Evolutionary conservation across 805 yeast genomes (phyloP).

Genomic region (Barnettozyma wickerhamii): DNA sequence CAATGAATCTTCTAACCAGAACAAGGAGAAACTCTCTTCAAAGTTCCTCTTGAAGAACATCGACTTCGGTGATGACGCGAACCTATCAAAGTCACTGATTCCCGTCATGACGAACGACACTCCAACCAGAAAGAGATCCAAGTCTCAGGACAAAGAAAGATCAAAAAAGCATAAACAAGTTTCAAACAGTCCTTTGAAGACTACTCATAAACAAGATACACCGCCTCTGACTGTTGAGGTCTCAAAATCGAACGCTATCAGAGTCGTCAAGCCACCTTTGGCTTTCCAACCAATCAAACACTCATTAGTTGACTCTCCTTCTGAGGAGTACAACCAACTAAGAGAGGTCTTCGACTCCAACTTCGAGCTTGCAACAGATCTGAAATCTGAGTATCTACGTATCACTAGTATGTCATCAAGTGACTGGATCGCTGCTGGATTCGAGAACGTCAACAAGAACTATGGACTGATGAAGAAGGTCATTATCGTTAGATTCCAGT

Average conservation of each 20-base stretch:
- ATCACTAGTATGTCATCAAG: slow-evolving; percentile 24
- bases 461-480: slow-evolving; percentile 30
- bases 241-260: neutral
- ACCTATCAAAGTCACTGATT: slow-evolving; percentile 6
- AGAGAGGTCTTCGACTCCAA: slow-evolving; percentile 4
- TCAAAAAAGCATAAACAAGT: slow-evolving; percentile 1
- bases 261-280: slow-evolving; percentile 10
- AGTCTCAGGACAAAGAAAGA: slow-evolving; percentile 7
- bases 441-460: slow-evolving; percentile 30
- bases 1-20: neutral
- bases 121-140: slow-evolving; percentile 13
- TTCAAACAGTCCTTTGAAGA: neutral
- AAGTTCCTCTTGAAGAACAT: slow-evolving; percentile 19
- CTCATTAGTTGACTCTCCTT: slow-evolving; percentile 8
- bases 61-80: slow-evolving; percentile 5
- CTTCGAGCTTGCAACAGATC: slow-evolving; percentile 6
- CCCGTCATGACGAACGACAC: slow-evolving; percentile 9
- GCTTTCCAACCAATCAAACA: slow-evolving; percentile 8
- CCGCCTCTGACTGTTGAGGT: neutral
- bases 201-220: neutral
- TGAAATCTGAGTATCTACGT: slow-evolving; percentile 24
- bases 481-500: slow-evolving; percentile 34
- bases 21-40: slow-evolving; percentile 15
- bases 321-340: slow-evolving; percentile 2
- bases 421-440: slow-evolving; percentile 37